Evolutionary conservation across 2,329 filamentous ascomycete species (phyloP).

Genomic region (Calonectria hawksworthii): DNA sequence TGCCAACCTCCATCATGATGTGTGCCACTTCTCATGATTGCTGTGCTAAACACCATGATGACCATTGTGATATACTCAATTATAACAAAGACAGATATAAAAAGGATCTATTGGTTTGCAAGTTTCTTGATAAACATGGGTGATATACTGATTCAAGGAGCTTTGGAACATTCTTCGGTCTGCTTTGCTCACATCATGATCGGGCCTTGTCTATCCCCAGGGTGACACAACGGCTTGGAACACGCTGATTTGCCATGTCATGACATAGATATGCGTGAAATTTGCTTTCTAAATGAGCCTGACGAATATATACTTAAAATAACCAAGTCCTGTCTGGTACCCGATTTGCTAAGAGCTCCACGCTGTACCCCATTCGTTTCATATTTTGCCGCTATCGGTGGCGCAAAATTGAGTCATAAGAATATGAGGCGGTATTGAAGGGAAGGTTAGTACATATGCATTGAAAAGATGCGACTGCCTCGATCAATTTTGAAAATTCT

Average conservation of each 20-base stretch:
- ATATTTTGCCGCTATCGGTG: neutral
- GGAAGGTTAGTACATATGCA: no score
- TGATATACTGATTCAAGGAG: neutral
- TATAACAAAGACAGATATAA: neutral
- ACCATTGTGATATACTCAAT: neutral
- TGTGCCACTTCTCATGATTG: neutral
- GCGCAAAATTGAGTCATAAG: neutral
- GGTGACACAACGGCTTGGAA: neutral
- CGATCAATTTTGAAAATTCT: neutral
- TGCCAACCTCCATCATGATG: neutral
- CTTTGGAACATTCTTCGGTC: neutral
- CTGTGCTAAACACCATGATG: neutral
- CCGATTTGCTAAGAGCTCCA: neutral
- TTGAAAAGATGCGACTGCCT: no score
- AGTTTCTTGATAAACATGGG: neutral
- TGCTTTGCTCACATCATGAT: neutral
- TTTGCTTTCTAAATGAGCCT: neutral
- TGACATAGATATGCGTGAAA: neutral
- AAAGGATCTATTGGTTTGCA: neutral
- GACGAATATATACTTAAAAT: no score
- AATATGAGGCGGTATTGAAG: accelerated
- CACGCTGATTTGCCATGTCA: neutral
- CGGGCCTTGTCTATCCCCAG: neutral
- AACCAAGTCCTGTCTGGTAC: neutral
- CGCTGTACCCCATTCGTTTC: neutral